phyloP scores from a whole-genome alignment of 345 rosid species.

The Aquilaria malaccensis region DNA sequence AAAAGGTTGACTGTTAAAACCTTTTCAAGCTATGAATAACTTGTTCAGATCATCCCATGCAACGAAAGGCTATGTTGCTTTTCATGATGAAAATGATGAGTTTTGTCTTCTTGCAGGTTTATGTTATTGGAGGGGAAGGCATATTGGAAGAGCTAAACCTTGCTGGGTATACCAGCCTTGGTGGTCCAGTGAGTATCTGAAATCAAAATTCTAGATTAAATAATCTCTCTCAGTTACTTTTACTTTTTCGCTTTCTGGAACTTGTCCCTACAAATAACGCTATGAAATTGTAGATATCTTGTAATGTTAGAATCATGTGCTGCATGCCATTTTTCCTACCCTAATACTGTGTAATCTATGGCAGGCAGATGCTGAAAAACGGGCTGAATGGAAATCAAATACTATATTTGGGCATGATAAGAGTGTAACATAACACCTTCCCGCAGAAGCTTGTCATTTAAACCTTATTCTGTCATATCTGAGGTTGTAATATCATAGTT shows the following conservation, averaged over 20 bases:
- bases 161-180: slow-evolving; percentile 71
- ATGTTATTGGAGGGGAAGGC: slow-evolving; percentile 86
- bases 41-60: too few relatives aligned
- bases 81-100: too few relatives aligned
- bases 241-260: background rate
- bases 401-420: slow-evolving; percentile 66
- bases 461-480: slow-evolving; percentile 7
- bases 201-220: background rate
- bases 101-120: slow-evolving; percentile 40
- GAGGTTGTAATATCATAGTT: slow-evolving; percentile 17
- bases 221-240: background rate
- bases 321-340: too few relatives aligned
- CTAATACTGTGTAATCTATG: slow-evolving; percentile 9
- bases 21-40: too few relatives aligned
- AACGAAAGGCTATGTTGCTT: too few relatives aligned
- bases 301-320: too few relatives aligned
- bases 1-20: slow-evolving; percentile 43
- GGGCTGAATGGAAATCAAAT: slow-evolving; percentile 53
- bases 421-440: slow-evolving; percentile 41
- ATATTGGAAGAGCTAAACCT: slow-evolving; percentile 61
- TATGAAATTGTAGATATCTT: too few relatives aligned
- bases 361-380: slow-evolving; percentile 81
- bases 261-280: too few relatives aligned
- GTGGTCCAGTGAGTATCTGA: slow-evolving; percentile 69
- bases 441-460: slow-evolving; percentile 9